Percentiles rank a stretch among this genome's conserved stretches.
These are phyloP conservation scores for Penicillium sp. DNA, from an alignment of 2,329 filamentous ascomycete species.

Conservation along the genomic window DNA sequence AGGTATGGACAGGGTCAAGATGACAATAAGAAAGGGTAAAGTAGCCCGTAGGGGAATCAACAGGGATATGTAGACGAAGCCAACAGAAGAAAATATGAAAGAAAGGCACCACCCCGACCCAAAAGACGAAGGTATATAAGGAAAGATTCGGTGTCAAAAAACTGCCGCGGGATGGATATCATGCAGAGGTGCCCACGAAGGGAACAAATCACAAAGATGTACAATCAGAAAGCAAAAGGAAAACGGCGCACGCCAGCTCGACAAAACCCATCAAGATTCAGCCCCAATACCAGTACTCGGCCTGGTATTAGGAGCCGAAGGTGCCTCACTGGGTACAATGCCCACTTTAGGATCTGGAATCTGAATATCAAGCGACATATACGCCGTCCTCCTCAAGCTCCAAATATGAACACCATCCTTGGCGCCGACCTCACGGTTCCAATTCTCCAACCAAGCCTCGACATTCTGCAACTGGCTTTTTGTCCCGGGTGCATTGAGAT, in stretches of 20 bases:
- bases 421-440: constrained; percentile 69
- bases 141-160: neutral
- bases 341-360: constrained; percentile 52
- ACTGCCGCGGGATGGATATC: constrained; percentile 25
- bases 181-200: constrained; percentile 20
- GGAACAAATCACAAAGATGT: constrained; percentile 24
- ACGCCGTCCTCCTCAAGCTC: constrained; percentile 76
- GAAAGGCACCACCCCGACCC: constrained; percentile 11
- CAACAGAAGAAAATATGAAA: constrained; percentile 9
- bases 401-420: constrained; percentile 70
- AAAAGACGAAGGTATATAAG: constrained; percentile 6
- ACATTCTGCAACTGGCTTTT: constrained; percentile 69
- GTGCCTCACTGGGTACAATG: constrained; percentile 40
- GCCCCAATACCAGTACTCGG: constrained; percentile 33
- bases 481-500: constrained; percentile 71
- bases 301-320: constrained; percentile 36
- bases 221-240: constrained; percentile 3
- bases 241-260: neutral
- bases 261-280: constrained; percentile 9
- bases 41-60: neutral
- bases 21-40: constrained; percentile 4
- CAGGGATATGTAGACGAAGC: constrained; percentile 4
- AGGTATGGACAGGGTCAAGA: constrained; percentile 4
- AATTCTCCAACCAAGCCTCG: constrained; percentile 79
- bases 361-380: constrained; percentile 64